These are phyloP conservation scores for Oenanthe javanica DNA, from an alignment of 140 eudicot genomes.

Conservation along the genomic window DNA sequence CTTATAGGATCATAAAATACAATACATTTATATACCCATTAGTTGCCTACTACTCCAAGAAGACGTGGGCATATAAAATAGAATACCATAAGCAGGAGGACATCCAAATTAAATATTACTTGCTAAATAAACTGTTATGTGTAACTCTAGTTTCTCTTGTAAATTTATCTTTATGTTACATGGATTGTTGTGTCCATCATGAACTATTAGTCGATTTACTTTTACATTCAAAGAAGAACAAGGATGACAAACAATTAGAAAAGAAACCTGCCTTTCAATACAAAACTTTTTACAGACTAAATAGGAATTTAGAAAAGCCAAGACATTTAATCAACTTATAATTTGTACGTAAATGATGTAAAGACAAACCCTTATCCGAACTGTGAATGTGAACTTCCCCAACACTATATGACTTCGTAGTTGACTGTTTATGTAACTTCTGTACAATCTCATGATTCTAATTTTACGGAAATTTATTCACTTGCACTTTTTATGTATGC, in stretches of 20 bases:
- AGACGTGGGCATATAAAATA: neutral
- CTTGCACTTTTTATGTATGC: too few species aligned
- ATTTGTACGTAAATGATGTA: too few species aligned
- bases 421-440: too few species aligned
- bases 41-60: constrained; percentile 1
- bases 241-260: neutral
- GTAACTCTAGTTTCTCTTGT: neutral
- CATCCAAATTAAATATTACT: neutral
- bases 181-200: neutral
- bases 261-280: neutral
- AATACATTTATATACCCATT: neutral
- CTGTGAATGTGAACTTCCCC: neutral
- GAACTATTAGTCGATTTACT: too few species aligned
- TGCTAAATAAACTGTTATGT: neutral
- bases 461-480: too few species aligned
- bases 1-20: neutral
- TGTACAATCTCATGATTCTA: too few species aligned
- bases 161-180: neutral
- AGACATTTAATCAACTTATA: neutral
- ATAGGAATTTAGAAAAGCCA: neutral
- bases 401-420: neutral
- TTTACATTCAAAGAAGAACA: neutral
- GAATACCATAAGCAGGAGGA: neutral
- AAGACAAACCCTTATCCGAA: neutral
- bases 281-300: neutral